Evolutionary conservation across 2,329 filamentous ascomycete species (phyloP).

Genomic region (Diaporthe citrichinensis): DNA sequence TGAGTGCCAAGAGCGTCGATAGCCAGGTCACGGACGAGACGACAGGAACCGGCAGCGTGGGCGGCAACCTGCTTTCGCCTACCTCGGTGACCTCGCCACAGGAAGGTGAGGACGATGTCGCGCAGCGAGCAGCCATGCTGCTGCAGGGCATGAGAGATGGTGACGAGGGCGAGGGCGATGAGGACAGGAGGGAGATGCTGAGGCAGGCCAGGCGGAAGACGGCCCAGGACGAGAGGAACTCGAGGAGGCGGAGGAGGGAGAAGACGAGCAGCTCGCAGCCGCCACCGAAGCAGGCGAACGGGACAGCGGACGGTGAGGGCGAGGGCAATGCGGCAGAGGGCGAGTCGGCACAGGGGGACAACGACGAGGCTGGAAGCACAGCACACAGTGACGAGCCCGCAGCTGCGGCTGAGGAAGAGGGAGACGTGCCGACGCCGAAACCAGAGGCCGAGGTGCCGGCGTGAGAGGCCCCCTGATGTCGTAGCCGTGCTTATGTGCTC

Average conservation of each 20-base stretch:
- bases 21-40: conserved; percentile 62
- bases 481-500: background rate
- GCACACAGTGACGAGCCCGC: conserved; percentile 11
- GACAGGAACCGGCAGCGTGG: conserved; percentile 66
- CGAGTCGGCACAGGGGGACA: conserved; percentile 18
- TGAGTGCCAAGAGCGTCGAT: conserved; percentile 48
- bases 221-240: conserved; percentile 82
- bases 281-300: conserved; percentile 52
- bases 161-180: conserved; percentile 66
- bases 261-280: conserved; percentile 60
- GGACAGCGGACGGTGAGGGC: conserved; percentile 67
- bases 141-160: conserved; percentile 84
- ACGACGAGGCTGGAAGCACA: conserved; percentile 22
- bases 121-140: conserved; percentile 85
- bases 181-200: conserved; percentile 71
- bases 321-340: conserved; percentile 30
- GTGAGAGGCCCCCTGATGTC: conserved; percentile 7
- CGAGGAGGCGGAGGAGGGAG: conserved; percentile 76
- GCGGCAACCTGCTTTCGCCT: conserved; percentile 41
- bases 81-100: conserved; percentile 55
- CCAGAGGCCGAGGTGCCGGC: conserved; percentile 27
- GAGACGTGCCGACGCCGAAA: conserved; percentile 36
- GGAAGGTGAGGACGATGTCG: conserved; percentile 78
- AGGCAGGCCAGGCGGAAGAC: conserved; percentile 76
- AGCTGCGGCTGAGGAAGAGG: conserved; percentile 26